Base-by-base conservation (phyloP, 352 stramenopile genomes). In the Poterioochromonas sp. region DNA sequence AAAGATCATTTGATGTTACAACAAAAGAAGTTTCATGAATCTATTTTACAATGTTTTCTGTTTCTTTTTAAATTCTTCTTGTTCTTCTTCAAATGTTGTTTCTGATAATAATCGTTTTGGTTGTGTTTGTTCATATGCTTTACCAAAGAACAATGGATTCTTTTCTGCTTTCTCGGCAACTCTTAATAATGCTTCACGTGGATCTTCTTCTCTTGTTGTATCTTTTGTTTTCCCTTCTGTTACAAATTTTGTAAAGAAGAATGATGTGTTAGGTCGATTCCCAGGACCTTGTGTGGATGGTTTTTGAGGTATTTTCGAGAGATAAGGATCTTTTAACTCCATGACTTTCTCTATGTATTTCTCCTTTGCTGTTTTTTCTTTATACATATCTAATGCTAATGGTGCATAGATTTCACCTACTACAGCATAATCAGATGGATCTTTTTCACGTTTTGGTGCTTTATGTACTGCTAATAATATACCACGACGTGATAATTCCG, bases 331-430 rank as follows among this genome's bases (percentile, higher is more conserved):
- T 58, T 88, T 89, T 54, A 86, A 79, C 79, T 87, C 84, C 32
- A 81, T 82, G 71, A 86, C 86, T 47, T 29, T 41, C 62, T 47
- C 20, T 29, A 43, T 79, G 71, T 82, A 62, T n/a, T 83, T 79
- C 40, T 88, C 82, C 11, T 60, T 73, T 22, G 64, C 81, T 39
- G 82, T 47, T 69, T 83, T 78, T 49, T 84, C 79, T 18, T 84
- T 70, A 79, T 89, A 93, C 63, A 93, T 83, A 12, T 87, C 87
- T 26, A 93, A 79, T 26, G 87, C 84, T 82, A 91, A 85, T 26
- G 85, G 84, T 69, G 80, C 83, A 68, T 84, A 85, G 65, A 90
- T 86, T 39, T 85, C 83, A 69, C 80, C 80, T 79, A 87, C 84
- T 71, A 44, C 37, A 60, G 47, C 49, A 47, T 70, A 74, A 43